phyloP scores from a whole-genome alignment of 148 eudicot genomes.

The Heliosperma pusillum region DNA sequence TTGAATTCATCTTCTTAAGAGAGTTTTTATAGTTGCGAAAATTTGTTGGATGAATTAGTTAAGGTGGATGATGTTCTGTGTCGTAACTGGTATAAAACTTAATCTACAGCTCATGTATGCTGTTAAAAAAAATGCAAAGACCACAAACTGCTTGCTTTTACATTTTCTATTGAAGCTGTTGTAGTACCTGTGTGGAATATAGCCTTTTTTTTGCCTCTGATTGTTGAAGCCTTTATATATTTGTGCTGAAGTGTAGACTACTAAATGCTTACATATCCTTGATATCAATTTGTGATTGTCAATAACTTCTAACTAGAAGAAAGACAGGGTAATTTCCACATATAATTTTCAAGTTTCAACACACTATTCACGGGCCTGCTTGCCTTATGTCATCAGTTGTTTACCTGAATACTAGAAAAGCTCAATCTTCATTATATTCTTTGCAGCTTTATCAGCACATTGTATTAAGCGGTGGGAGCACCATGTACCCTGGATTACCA shows the following conservation, averaged over 20 bases:
- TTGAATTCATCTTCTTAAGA: neutral
- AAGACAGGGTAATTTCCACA: neutral
- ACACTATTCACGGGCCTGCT: neutral
- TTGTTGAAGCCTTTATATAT: neutral
- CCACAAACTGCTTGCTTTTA: neutral
- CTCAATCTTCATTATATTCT: slow-evolving; percentile 25
- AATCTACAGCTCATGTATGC: too few relatives aligned
- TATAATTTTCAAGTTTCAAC: neutral
- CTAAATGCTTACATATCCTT: neutral
- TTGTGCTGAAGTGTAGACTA: neutral
- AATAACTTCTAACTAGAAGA: neutral
- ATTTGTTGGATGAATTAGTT: too few relatives aligned
- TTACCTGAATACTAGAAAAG: neutral
- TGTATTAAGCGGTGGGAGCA: slow-evolving; percentile 96
- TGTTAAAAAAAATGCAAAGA: neutral
- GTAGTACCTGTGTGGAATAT: neutral
- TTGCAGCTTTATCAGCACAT: slow-evolving; percentile 97
- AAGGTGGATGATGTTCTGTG: neutral
- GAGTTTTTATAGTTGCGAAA: neutral
- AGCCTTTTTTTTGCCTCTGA: neutral
- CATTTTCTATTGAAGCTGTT: neutral
- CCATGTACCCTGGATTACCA: slow-evolving; percentile 99
- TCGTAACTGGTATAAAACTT: neutral
- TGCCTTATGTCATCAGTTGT: neutral
- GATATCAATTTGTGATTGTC: neutral